A percentile compares a stretch with the other conserved stretches of the same genome.
These are phyloP conservation scores for Fusarium xyrophilum DNA, from an alignment of 2,329 filamentous ascomycete genomes.

Conservation along the genomic window DNA sequence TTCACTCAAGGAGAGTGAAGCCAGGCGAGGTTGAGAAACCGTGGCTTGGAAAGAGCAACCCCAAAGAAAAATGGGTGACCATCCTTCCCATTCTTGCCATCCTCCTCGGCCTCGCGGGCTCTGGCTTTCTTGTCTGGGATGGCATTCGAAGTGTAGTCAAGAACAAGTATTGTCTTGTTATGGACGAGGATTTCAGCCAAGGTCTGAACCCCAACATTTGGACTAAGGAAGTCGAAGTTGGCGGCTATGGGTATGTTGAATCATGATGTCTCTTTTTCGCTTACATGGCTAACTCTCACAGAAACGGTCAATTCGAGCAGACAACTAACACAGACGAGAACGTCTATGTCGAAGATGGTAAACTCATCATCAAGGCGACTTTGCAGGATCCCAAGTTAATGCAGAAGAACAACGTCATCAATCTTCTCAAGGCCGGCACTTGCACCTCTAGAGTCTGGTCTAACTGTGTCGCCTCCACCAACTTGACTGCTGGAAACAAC, in stretches of 20 bases:
- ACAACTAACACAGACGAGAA: constrained; percentile 78
- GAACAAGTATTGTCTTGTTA: constrained; percentile 74
- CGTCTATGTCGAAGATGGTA: constrained; percentile 72
- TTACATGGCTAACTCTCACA: constrained; percentile 40
- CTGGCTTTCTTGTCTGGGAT: constrained; percentile 77
- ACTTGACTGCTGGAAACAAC: constrained; percentile 72
- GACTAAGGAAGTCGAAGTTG: constrained; percentile 77
- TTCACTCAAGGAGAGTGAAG: constrained; percentile 74
- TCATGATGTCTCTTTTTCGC: too few relatives aligned
- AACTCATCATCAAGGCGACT: constrained; percentile 78
- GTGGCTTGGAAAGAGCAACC: constrained; percentile 76
- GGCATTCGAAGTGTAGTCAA: constrained; percentile 74
- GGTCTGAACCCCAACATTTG: constrained; percentile 68
- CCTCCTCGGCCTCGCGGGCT: constrained; percentile 69
- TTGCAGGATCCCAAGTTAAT: constrained; percentile 73
- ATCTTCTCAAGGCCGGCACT: constrained; percentile 69
- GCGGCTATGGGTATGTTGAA: constrained; percentile 73
- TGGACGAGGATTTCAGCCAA: constrained; percentile 69
- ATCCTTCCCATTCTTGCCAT: constrained; percentile 79
- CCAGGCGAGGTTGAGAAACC: constrained; percentile 79
- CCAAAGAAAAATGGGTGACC: constrained; percentile 85
- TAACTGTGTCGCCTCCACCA: constrained; percentile 73
- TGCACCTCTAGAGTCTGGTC: constrained; percentile 68
- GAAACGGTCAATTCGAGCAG: constrained; percentile 82
- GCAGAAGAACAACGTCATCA: constrained; percentile 69